phyloP scores from a whole-genome alignment of 805 yeast genomes.

The Candida yuanshanica region DNA sequence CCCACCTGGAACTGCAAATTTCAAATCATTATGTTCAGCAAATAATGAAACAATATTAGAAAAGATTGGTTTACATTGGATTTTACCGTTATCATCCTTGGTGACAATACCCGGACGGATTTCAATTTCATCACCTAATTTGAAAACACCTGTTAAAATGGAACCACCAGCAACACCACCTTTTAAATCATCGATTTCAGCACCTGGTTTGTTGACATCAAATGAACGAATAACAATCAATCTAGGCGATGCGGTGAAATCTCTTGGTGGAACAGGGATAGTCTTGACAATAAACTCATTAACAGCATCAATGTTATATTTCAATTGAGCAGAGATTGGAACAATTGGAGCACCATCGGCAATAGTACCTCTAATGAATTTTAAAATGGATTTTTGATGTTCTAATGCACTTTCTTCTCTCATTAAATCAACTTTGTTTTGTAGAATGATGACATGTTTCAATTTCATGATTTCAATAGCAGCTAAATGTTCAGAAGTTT shows the following conservation, averaged over 20 bases:
- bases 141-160: slow-evolving; percentile 92
- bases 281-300: slow-evolving; percentile 93
- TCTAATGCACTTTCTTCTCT: slow-evolving; percentile 94
- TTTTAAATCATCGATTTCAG: slow-evolving; percentile 91
- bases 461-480: slow-evolving; percentile 99
- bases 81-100: slow-evolving; percentile 80
- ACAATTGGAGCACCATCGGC: slow-evolving; percentile 99
- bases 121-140: slow-evolving; percentile 96
- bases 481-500: slow-evolving; percentile 97
- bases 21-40: slow-evolving; percentile 96
- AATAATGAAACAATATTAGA: slow-evolving; percentile 90
- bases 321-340: slow-evolving; percentile 97
- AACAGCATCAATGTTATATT: slow-evolving; percentile 97
- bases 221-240: slow-evolving; percentile 96
- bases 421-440: slow-evolving; percentile 98
- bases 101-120: slow-evolving; percentile 99
- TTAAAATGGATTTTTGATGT: slow-evolving; percentile 87
- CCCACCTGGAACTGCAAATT: slow-evolving; percentile 99
- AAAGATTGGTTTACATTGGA: slow-evolving; percentile 93
- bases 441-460: slow-evolving; percentile 92
- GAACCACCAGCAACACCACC: slow-evolving; percentile 99
- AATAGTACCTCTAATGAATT: slow-evolving; percentile 93
- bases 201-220: slow-evolving; percentile 98
- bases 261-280: slow-evolving; percentile 95
- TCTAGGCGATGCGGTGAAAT: slow-evolving; percentile 88